Percentiles rank a stretch among this genome's conserved stretches.
phyloP scores from a whole-genome alignment of 352 stramenopile species.

The Phytophthora sp. region DNA sequence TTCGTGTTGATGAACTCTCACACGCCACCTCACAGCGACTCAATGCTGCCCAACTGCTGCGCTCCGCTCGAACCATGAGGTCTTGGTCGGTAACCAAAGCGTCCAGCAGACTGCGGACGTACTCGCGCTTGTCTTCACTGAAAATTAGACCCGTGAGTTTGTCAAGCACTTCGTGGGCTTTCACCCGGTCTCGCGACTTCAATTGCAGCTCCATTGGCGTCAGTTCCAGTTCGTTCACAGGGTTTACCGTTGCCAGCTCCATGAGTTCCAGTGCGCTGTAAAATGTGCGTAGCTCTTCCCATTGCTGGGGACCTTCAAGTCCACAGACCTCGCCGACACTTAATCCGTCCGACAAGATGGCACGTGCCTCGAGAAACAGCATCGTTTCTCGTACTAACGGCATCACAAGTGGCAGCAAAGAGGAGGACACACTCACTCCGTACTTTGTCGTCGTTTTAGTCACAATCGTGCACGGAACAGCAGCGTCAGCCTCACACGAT shows the following conservation, averaged over 20 bases:
- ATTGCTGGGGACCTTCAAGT: conserved; percentile 45
- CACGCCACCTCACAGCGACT: conserved; percentile 41
- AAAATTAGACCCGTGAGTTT: conserved; percentile 63
- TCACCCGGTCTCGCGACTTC: conserved; percentile 33
- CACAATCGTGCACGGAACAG: conserved; percentile 29
- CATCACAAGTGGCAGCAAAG: conserved; percentile 62
- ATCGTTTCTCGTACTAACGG: conserved; percentile 71
- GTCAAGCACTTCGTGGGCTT: conserved; percentile 56
- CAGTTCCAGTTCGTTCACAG: conserved; percentile 60
- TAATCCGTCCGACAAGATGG: conserved; percentile 43
- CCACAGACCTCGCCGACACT: conserved; percentile 50
- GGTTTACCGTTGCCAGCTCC: conserved; percentile 54
- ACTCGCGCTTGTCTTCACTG: conserved; percentile 63
- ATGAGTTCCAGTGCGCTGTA: conserved; percentile 65
- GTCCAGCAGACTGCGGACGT: conserved; percentile 64
- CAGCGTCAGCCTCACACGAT: conserved; percentile 31
- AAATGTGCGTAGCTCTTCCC: conserved; percentile 59
- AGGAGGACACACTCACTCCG: conserved; percentile 41
- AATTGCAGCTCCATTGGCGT: conserved; percentile 61
- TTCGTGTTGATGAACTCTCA: conserved; percentile 22
- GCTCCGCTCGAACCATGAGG: conserved; percentile 10
- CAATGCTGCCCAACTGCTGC: conserved; percentile 47
- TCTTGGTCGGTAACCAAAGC: conserved; percentile 44
- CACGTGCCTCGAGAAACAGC: conserved; percentile 63
- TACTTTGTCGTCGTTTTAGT: conserved; percentile 37